Base-by-base conservation (phyloP, 129 eudicot species). In the Pittosporum tobira region DNA sequence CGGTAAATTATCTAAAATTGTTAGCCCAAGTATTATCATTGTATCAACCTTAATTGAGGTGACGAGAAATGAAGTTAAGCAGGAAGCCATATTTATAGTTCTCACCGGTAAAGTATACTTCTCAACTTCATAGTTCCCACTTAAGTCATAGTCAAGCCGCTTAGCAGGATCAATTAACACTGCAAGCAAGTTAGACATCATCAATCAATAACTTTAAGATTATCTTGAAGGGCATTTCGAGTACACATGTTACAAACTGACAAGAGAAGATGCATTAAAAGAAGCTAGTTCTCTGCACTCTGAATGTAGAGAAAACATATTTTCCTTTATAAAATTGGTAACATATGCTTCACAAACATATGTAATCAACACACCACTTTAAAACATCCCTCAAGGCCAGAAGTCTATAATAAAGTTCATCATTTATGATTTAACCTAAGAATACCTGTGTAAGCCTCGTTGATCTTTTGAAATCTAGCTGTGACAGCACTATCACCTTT, bases 101-200 rank as follows among this genome's bases (percentile, higher is more conserved):
- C 71, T 74, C 51, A 79, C 85, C 69, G 68, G 68, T 47, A 79
- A 63, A 51, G 80, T 74, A 57, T 74, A 79, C 48, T 79, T 74
- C 71, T 79, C 81, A 10, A 79, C 72, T 64, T 79, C 81, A 53
- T 58, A 66, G 56, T 66, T 75, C 26, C 85, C 85, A 58, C 25
- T 66, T 37, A 74, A 28, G 66, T 79, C 85, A 75, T 79, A 79
- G 40, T 79, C 85, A 44, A 75, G 76, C 23, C 85, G 70, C 56
- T 75, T 79, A 6, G 24, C 81, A 51, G 85, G 85, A 64, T 79
- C 81, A 44, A 75, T 79, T 56, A 79, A 67, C 43, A 79, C 85
- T 79, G 69, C 54, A 71, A 50, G 5, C 51, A 22, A 47, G 27
- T 29, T 23, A 22, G 5, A 38, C 12, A 11, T 37, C 48, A 18